Evolutionary conservation across 129 eudicot species (phyloP), one percentile per base, ranked within the genome.

Genomic region (Chrysanthemum seticuspe): DNA sequence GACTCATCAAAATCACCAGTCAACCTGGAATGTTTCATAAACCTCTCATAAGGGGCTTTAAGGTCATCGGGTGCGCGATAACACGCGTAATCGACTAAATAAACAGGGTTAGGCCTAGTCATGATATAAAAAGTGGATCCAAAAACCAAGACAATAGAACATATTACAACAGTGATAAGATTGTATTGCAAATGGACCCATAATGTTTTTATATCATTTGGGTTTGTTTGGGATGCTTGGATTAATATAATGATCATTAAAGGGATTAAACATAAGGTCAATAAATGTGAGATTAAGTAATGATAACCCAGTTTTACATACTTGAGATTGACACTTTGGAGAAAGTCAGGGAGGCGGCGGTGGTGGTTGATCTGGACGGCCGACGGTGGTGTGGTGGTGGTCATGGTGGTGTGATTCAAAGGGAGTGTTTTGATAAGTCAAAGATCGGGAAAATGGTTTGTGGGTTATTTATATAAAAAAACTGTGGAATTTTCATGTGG

Each of bases 91-190:
- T 62, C 67, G 16, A 62, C 34, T 29, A 62, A 13, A 44, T 62
- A 62, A 62, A 62, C 67, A 44, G 67, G 67, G 29, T 62, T 62
- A 1, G 67, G 67, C 34, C 67, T 40, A 10, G 67, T 62, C 48
- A 62, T 29, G 67, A 62, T 62, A 31, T 62, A 62, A 62, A 62
- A 62, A 62, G 67, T 62, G 67, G 67, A 62, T 62, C 67, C 67
- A 14, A 62, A 62, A 10, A 62, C 67, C 7, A 62, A 13, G 34
- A 62, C 67, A 13, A 44, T 62, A 1, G 48, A 62, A 25, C 44
- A 25, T 4, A 62, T 62, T 1, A 62, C 34, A 62, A 62, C 45
- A 14, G 45, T 23, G 14, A 62, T 44, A 13, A 62, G 67, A 62
- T 62, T 62, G 4, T 62, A 62, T 31, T 62, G 67, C 34, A 62